Conservation (phyloP, 176 grass and related monocot genomes). For the Oryza nivara region DNA sequence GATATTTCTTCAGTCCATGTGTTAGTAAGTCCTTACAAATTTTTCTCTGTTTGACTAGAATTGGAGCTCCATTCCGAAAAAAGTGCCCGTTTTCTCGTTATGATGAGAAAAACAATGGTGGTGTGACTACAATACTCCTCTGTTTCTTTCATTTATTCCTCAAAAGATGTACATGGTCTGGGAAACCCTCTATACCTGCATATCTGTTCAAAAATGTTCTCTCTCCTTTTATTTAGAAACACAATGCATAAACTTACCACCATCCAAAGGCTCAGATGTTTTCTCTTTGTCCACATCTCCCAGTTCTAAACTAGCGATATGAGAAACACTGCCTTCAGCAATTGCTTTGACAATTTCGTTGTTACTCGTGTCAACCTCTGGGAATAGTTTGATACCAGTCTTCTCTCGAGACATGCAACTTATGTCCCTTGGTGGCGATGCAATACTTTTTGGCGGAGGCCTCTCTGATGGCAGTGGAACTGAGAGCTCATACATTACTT, state of each 20-base stretch:
- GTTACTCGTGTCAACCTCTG: neutral
- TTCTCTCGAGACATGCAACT: slow-evolving; percentile 22
- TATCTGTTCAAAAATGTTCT: slow-evolving; percentile 29
- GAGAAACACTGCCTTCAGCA: slow-evolving; percentile 28
- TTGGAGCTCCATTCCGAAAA: slow-evolving; percentile 5
- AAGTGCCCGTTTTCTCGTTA: neutral
- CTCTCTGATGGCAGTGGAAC: slow-evolving; percentile 60
- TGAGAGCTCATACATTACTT: slow-evolving; percentile 53
- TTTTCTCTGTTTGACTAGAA: slow-evolving; percentile 30
- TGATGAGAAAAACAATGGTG: slow-evolving; percentile 7
- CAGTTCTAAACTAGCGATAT: slow-evolving; percentile 33
- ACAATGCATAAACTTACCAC: slow-evolving; percentile 44
- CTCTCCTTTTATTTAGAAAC: slow-evolving; percentile 22
- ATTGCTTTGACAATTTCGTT: slow-evolving; percentile 5
- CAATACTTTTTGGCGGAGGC: slow-evolving; percentile 32
- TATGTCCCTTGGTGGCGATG: slow-evolving; percentile 34
- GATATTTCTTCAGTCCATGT: slow-evolving; percentile 34
- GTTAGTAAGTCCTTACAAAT: neutral
- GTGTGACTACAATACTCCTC: neutral
- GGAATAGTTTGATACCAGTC: slow-evolving; percentile 21
- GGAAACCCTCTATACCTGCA: neutral
- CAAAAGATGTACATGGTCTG: slow-evolving; percentile 11
- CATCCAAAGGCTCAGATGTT: slow-evolving; percentile 38
- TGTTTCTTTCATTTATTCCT: slow-evolving; percentile 23
- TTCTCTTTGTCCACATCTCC: slow-evolving; percentile 3